A percentile compares a stretch with the other conserved stretches of the same genome.
These are phyloP conservation scores for Scheffersomyces ergatensis DNA, from an alignment of 805 yeast species.

Conservation along the genomic window DNA sequence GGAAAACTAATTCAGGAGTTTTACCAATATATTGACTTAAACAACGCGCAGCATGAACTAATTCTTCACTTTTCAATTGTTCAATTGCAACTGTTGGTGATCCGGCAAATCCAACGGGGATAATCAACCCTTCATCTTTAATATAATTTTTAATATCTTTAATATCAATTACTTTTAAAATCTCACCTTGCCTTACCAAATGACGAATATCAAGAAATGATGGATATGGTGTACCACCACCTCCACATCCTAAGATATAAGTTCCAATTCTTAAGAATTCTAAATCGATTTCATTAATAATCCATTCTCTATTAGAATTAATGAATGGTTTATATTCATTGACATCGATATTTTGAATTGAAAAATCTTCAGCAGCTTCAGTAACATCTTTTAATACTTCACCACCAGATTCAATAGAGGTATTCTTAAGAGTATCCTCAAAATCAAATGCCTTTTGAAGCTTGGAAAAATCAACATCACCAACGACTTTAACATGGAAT, in stretches of 20 bases:
- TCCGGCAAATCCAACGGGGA: conserved; percentile 33
- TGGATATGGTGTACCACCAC: conserved; percentile 50
- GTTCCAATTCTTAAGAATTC: conserved; percentile 44
- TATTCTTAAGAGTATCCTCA: conserved; percentile 4
- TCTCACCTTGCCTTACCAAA: conserved; percentile 30
- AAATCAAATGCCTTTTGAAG: not conserved
- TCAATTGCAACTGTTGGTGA: conserved; percentile 48
- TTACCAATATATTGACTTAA: conserved; percentile 23
- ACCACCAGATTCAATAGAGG: not conserved
- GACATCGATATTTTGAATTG: conserved; percentile 8
- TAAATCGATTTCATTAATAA: conserved; percentile 35
- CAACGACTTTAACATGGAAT: conserved; percentile 38
- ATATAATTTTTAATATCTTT: conserved; percentile 20
- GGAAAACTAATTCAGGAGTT: conserved; percentile 31
- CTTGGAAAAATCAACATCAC: conserved; percentile 41
- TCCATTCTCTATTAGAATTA: conserved; percentile 31
- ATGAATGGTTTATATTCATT: conserved; percentile 25
- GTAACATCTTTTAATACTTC: not conserved
- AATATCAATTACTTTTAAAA: conserved; percentile 31
- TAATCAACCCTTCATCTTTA: conserved; percentile 23
- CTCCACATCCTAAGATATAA: conserved; percentile 50
- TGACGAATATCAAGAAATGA: conserved; percentile 31
- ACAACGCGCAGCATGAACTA: conserved; percentile 25
- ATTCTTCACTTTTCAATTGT: conserved; percentile 38
- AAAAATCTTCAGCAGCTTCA: conserved; percentile 1